Conservation (phyloP, 139 green algal species). For the Chlorella vulgaris region DNA sequence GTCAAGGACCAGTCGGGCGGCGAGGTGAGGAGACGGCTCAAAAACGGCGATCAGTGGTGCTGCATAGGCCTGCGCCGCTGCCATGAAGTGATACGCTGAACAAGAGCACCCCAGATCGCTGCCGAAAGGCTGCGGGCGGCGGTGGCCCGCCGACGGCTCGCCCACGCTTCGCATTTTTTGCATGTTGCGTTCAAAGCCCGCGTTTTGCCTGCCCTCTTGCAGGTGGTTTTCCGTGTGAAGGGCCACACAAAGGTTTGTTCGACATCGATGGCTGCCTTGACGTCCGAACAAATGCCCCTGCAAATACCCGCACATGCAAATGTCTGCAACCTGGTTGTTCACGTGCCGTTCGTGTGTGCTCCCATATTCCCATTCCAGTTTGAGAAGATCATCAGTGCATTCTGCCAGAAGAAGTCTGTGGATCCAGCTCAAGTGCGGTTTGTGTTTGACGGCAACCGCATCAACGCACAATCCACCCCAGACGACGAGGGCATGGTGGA, state of each 20-base stretch:
- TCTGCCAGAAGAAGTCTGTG: constrained; percentile 45
- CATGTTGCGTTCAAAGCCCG: too few species aligned
- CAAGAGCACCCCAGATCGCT: not conserved
- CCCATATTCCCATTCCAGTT: constrained; percentile 26
- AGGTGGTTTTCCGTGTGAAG: constrained; percentile 58
- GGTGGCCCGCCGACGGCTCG: too few species aligned
- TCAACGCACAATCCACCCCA: constrained; percentile 6
- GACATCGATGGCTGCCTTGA: too few species aligned
- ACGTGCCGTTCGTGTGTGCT: too few species aligned
- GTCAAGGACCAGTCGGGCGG: constrained; percentile 47
- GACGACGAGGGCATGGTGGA: constrained; percentile 33
- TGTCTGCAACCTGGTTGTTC: too few species aligned
- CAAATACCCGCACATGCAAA: too few species aligned
- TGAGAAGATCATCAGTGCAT: constrained; percentile 48
- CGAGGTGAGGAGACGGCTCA: not conserved
- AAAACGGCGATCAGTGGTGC: not conserved
- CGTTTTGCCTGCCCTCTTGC: too few species aligned
- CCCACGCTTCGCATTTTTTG: too few species aligned
- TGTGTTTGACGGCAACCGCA: constrained; percentile 39
- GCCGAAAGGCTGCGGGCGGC: too few species aligned
- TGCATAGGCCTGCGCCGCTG: too few species aligned
- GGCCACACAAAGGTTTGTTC: constrained; percentile 24
- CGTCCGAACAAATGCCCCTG: too few species aligned
- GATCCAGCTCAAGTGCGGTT: constrained; percentile 39
- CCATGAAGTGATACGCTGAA: too few species aligned